Evolutionary conservation across 352 stramenopile genomes (phyloP).

Genomic region (Saprolegnia parasitica): DNA sequence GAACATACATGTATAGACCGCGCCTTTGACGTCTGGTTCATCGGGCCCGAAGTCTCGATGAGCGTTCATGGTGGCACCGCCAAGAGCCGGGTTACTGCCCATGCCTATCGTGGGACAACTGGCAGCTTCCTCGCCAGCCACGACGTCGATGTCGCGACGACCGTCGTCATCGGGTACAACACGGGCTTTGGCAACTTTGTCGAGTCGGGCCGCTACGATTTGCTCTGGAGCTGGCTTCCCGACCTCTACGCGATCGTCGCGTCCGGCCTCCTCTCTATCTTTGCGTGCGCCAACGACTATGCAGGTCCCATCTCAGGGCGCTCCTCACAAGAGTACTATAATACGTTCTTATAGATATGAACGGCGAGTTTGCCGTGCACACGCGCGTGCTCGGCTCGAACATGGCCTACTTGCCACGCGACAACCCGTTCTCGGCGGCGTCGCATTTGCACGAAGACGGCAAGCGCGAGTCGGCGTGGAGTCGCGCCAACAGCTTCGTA

Average conservation of each 20-base stretch:
- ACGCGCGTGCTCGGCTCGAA: constrained; percentile 55
- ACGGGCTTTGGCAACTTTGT: constrained; percentile 78
- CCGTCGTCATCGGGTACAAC: constrained; percentile 64
- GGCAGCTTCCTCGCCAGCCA: constrained; percentile 42
- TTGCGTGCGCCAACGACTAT: constrained; percentile 76
- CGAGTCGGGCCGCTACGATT: constrained; percentile 40
- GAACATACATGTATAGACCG: not conserved
- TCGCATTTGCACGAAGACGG: constrained; percentile 71
- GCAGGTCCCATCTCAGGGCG: constrained; percentile 27
- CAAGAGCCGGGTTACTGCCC: constrained; percentile 35
- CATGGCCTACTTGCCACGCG: constrained; percentile 54
- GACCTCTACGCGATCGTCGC: constrained; percentile 54
- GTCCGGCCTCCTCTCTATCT: constrained; percentile 51
- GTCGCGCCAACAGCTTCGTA: constrained; percentile 62
- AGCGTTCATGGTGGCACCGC: constrained; percentile 18
- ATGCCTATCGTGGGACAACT: constrained; percentile 49
- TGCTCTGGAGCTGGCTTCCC: constrained; percentile 71
- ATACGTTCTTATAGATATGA: constrained; percentile 44
- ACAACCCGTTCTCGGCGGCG: constrained; percentile 68
- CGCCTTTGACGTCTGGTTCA: constrained; percentile 50
- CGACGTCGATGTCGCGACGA: constrained; percentile 38
- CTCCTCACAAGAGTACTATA: not conserved
- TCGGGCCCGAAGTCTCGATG: constrained; percentile 49
- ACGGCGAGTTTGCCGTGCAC: constrained; percentile 67
- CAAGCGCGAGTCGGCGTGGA: constrained; percentile 58